Percentiles rank a stretch among this genome's conserved stretches.
Evolutionary conservation across 2,329 filamentous ascomycete species (phyloP).

Genomic region (Chrysosporium queenslandicum): DNA sequence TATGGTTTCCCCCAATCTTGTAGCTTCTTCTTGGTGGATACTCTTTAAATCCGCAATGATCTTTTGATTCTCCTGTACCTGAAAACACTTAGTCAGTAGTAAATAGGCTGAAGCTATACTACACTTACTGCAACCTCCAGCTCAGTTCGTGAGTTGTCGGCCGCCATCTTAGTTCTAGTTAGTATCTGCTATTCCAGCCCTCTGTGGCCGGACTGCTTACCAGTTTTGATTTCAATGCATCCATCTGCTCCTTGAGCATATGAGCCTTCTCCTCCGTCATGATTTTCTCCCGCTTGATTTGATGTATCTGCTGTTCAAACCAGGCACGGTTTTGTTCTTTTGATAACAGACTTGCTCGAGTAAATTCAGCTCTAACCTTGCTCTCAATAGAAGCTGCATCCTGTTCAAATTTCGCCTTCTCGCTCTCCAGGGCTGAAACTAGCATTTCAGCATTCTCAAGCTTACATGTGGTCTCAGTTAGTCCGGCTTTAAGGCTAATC

Average conservation of each 20-base stretch:
- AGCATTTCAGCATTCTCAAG: slow-evolving; percentile 18
- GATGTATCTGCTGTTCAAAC: slow-evolving; percentile 26
- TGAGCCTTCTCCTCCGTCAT: slow-evolving; percentile 18
- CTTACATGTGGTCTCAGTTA: slow-evolving; percentile 19
- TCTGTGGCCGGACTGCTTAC: slow-evolving; percentile 18
- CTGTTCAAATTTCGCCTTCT: slow-evolving; percentile 21
- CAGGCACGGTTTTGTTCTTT: slow-evolving; percentile 23
- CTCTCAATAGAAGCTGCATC: slow-evolving; percentile 20
- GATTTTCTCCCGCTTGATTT: slow-evolving; percentile 22
- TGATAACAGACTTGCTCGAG: slow-evolving; percentile 24
- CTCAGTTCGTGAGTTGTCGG: background rate
- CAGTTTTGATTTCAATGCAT: slow-evolving; percentile 19
- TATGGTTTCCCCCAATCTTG: slow-evolving; percentile 18
- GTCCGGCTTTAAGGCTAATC: slow-evolving; percentile 16
- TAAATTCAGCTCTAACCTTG: slow-evolving; percentile 26
- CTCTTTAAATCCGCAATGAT: slow-evolving; percentile 21
- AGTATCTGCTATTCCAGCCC: background rate
- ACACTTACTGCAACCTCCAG: slow-evolving; percentile 9
- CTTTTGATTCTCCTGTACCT: slow-evolving; percentile 11
- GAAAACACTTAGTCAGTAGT: background rate
- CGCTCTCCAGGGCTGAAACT: slow-evolving; percentile 18
- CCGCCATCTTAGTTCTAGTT: background rate
- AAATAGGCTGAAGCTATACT: background rate
- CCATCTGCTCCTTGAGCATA: slow-evolving; percentile 20
- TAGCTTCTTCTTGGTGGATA: slow-evolving; percentile 16